A percentile compares a stretch with the other conserved stretches of the same genome.
These are phyloP conservation scores for Antitrichia curtipendula DNA, from an alignment of 225 moss, liverwort and hornwort species.

Conservation along the genomic window DNA sequence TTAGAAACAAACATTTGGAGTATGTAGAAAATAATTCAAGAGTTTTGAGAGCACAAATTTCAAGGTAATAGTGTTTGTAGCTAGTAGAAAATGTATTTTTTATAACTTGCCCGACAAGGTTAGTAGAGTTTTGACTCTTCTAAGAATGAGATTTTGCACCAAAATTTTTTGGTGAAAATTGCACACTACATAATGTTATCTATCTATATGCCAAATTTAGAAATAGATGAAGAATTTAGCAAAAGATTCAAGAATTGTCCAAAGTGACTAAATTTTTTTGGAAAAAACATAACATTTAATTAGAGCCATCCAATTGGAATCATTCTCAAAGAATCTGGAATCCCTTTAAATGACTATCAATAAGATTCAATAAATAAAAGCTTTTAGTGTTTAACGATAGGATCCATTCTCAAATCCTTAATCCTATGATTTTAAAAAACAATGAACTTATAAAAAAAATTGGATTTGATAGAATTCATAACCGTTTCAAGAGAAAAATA, in stretches of 20 bases:
- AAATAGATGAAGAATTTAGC: not conserved
- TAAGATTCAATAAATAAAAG: no score
- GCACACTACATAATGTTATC: not conserved
- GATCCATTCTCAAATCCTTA: no score
- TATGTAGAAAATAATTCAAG: no score
- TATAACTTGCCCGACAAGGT: rapidly evolving
- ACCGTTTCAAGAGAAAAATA: no score
- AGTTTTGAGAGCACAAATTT: not conserved
- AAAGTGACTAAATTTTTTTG: rapidly evolving
- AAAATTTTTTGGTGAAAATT: not conserved
- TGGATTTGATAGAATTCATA: no score
- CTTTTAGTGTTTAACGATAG: no score
- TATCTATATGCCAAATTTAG: not conserved
- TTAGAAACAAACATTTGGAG: not conserved
- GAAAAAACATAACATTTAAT: not conserved
- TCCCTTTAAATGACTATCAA: no score
- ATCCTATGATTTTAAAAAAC: no score
- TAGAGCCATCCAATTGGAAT: not conserved
- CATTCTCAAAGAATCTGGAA: no score
- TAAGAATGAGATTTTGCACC: not conserved
- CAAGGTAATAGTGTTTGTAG: not conserved
- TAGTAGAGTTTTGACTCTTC: not conserved
- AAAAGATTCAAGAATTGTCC: not conserved
- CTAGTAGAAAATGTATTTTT: not conserved
- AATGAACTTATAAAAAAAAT: no score